Evolutionary conservation across 257 asterid genomes (phyloP).

Genomic region (Ilex aquifolium): DNA sequence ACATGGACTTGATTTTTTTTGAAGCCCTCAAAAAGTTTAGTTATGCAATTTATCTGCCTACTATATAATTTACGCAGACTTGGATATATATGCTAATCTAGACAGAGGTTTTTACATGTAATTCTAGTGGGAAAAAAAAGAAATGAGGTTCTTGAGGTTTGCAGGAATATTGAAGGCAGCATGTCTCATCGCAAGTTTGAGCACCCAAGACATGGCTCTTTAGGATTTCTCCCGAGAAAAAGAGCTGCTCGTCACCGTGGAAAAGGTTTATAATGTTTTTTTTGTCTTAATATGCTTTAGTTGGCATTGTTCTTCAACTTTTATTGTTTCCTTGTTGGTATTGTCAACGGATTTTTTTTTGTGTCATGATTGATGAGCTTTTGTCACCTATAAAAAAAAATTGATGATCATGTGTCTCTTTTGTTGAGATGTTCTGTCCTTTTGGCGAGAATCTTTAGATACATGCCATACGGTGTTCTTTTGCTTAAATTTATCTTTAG

Average conservation of each 20-base stretch:
- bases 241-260: slow-evolving; percentile 77
- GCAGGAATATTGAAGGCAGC: slow-evolving; percentile 27
- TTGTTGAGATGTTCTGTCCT: too few species aligned
- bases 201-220: slow-evolving; percentile 91
- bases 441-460: too few species aligned
- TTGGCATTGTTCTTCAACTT: background rate
- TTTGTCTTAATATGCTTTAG: background rate
- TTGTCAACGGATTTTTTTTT: too few species aligned
- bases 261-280: slow-evolving; percentile 41
- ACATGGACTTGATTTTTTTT: background rate
- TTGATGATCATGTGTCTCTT: too few species aligned
- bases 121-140: background rate
- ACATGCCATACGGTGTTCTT: too few species aligned
- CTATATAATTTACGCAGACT: background rate
- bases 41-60: background rate
- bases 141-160: slow-evolving; percentile 21
- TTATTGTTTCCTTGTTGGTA: background rate
- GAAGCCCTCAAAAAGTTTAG: background rate
- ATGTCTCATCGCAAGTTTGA: slow-evolving; percentile 93
- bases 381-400: too few species aligned
- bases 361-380: too few species aligned
- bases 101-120: background rate
- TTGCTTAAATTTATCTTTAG: too few species aligned
- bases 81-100: background rate
- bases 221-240: slow-evolving; percentile 85